Conservation (phyloP, 208 protist genomes). For the Leptomonas seymouri region DNA sequence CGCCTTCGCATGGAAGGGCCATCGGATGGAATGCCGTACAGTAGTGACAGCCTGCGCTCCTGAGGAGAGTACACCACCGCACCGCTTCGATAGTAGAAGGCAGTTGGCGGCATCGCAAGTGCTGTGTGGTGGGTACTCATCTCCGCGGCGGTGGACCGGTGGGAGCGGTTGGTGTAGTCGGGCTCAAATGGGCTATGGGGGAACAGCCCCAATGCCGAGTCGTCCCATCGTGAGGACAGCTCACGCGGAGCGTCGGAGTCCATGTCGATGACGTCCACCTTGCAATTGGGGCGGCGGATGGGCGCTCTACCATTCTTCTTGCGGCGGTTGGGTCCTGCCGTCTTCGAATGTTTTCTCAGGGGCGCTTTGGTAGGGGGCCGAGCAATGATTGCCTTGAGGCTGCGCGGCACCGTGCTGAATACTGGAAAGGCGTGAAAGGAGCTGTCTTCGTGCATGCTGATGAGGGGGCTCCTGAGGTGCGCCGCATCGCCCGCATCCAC, state of each 20-base stretch:
- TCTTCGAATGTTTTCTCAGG: background rate
- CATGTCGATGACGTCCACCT: constrained; percentile 22
- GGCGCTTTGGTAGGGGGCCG: background rate
- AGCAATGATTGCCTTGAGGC: too few species aligned
- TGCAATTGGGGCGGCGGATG: constrained; percentile 8
- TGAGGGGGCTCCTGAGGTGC: too few species aligned
- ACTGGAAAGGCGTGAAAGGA: too few species aligned
- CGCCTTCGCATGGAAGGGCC: background rate
- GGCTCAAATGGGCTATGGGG: constrained; percentile 16
- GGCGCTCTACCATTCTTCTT: constrained; percentile 2
- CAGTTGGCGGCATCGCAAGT: background rate
- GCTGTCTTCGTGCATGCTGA: too few species aligned
- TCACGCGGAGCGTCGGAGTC: constrained; percentile 6
- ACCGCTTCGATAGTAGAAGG: background rate
- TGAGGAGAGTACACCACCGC: background rate
- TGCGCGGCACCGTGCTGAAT: too few species aligned
- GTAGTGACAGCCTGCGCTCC: background rate
- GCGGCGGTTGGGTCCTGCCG: background rate
- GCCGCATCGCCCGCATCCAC: too few species aligned
- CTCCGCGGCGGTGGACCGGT: background rate
- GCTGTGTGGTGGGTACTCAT: background rate
- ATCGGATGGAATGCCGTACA: background rate
- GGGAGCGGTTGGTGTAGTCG: background rate
- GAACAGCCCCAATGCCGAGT: constrained; percentile 11
- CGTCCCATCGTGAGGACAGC: constrained; percentile 14